Evolutionary conservation across 129 eudicot genomes (phyloP), one percentile per base, ranked within the genome.

Genomic region (Heracleum sosnowskyi): DNA sequence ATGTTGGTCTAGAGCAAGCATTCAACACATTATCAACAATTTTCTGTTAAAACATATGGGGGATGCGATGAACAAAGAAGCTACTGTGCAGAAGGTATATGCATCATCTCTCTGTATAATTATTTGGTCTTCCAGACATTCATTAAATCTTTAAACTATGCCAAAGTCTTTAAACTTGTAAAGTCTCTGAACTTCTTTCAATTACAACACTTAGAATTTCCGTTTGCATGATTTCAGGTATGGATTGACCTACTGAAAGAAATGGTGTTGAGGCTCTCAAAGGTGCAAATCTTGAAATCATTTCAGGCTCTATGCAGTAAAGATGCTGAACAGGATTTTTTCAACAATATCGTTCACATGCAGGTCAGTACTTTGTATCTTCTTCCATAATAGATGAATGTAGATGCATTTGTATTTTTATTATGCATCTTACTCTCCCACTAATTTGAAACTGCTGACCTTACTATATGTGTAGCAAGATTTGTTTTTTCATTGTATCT

Each of bases 41-140:
- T 94, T 91, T 79, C 33, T 91, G 47, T 79, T 94, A 81, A 94
- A 91, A 86, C 86, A 91, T 49, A 94, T 94, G 97, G 97, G 96
- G 35, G 80, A 84, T 73, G 97, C 96, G 46, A 88, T 91, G 96
- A 83, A 71, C 79, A 88, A 82, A 83, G 97, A 85, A 82, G 80
- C 83, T 76, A 33, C 96, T 70, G 85, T 86, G 69, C 91, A 79
- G 79, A 74, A 74, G 77, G 77, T 74, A 74, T 74, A 11, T n/a
- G 31, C 34, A 40, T 42, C 2, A 31, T 49, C 35, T 60, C 33
- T 26, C 1, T 60, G 12, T 60, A 3, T 60, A 60, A 60, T 10
- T 60, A 10, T 9, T n/a, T 60, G 4, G 45, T 70, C 22, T 72
- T 72, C 15, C 26, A n/a, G 33, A 60, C n/a, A 10, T 39, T 1